phyloP scores from a whole-genome alignment of 495 filamentous ascomycete species.

The Neurospora sp. region DNA sequence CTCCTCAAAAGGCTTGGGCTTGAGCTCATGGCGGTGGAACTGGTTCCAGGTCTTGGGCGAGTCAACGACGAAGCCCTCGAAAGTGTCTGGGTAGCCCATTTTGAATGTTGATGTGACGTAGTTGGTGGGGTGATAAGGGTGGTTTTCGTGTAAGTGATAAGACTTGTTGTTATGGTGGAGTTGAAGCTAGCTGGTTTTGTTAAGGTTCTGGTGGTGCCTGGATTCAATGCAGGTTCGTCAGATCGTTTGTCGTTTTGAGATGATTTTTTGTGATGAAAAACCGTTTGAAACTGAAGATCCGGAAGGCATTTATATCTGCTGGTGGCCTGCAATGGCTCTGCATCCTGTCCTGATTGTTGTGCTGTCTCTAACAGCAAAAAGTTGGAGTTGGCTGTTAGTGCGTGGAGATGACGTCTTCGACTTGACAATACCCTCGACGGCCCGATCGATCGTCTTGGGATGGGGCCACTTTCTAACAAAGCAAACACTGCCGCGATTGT shows the following conservation, averaged over 20 bases:
- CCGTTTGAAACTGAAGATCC: not conserved
- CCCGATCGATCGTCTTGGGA: not conserved
- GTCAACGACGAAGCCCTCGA: slow-evolving; percentile 51
- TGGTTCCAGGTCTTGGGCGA: slow-evolving; percentile 20
- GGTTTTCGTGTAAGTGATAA: not conserved
- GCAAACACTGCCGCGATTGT: not conserved
- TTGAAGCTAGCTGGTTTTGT: not conserved
- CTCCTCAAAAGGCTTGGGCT: slow-evolving; percentile 66
- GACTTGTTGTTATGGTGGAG: not conserved
- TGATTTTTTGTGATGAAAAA: not conserved
- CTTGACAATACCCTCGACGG: not conserved
- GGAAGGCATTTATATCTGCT: not conserved
- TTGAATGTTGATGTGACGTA: slow-evolving; percentile 6
- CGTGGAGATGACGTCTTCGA: not conserved
- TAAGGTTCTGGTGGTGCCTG: not conserved
- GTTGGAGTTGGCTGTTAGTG: not conserved
- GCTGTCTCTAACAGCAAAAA: not conserved
- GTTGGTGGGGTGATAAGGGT: not conserved
- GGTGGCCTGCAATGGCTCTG: not conserved
- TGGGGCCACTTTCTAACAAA: not conserved
- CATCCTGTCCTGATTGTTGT: not conserved
- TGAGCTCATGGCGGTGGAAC: slow-evolving; percentile 43
- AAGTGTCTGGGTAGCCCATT: slow-evolving; percentile 70
- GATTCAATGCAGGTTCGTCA: not conserved
- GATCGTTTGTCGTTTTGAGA: not conserved